Conservation (phyloP, 2,329 filamentous ascomycete genomes). For the Elsinoe australis region DNA sequence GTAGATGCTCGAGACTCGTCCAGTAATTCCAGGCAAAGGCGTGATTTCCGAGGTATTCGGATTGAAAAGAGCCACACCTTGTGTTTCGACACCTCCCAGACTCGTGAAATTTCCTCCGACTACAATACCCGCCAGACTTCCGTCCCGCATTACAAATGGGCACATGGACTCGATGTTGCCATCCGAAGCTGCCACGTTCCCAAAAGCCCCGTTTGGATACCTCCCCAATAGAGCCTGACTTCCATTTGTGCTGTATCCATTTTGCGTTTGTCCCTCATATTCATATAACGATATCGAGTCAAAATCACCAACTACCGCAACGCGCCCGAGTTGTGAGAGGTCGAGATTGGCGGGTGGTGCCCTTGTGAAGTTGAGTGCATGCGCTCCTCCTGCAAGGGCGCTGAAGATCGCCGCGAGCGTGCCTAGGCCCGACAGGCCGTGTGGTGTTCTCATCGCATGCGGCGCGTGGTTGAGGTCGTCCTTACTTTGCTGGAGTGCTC, state of each 20-base stretch:
- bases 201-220: constrained; percentile 78
- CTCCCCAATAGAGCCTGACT: constrained; percentile 72
- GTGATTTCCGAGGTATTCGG: constrained; percentile 61
- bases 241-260: constrained; percentile 61
- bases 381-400: constrained; percentile 14
- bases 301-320: constrained; percentile 84
- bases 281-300: constrained; percentile 84
- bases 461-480: constrained; percentile 9
- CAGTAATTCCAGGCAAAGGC: constrained; percentile 71
- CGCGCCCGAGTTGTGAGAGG: constrained; percentile 66
- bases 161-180: constrained; percentile 86
- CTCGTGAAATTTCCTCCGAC: constrained; percentile 95
- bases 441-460: constrained; percentile 19
- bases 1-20: constrained; percentile 71
- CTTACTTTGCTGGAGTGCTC: background rate
- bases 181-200: constrained; percentile 61
- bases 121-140: constrained; percentile 63
- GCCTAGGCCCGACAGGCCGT: constrained; percentile 18
- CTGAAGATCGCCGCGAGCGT: constrained; percentile 19
- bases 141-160: constrained; percentile 59
- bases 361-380: constrained; percentile 43
- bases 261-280: constrained; percentile 70
- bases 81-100: constrained; percentile 63
- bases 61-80: constrained; percentile 74
- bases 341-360: constrained; percentile 67